Evolutionary conservation across 495 filamentous ascomycete species (phyloP), one percentile per base, ranked within the genome.

Genomic region (Entonaema liquescens): DNA sequence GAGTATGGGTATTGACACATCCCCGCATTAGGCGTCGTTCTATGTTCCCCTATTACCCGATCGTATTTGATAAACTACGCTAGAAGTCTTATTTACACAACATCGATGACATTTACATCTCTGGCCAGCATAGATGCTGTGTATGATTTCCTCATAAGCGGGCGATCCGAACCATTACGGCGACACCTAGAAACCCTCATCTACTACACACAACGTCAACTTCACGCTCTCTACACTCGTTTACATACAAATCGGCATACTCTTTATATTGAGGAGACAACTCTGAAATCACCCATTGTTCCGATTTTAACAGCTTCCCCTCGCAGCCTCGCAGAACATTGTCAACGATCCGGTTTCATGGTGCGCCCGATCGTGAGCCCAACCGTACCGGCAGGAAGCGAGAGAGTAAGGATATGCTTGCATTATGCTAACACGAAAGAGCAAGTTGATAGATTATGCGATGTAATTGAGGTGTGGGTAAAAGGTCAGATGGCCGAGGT

Each of bases 51-150:
- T 0, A 42, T 81, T 2, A 78, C 84, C 0, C 80, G 86, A 29
- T 67, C 81, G n/a, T 89, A 89, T 63, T 77, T 90, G 26, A 84
- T 90, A 74, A 90, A 90, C 71, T 90, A 90, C 65, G 86, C 87
- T 17, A 82, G 86, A 13, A 83, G 81, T 2, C 74, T 90, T 17
- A 89, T 90, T 29, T 90, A 90, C 71, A 88, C 86, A 0, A 90
- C 88, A 0, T 80, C 82, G 33, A 83, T 89, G 82, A 78, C 84
- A 3, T 87, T 85, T 44, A 85, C 88, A 2, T 74, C 82, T 1
- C 74, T 90, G 26, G 83, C 78, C 5, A 82, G 79, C 49, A 86
- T 90, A 52, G 73, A 77, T 50, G 79, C 78, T 0, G 77, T 79
- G 3, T 90, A 89, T 66, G 61, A 76, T 7, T 81, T 87, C 33